These are phyloP conservation scores for Trametes punicea DNA, from an alignment of 768 basidiomycete species.

Conservation along the genomic window DNA sequence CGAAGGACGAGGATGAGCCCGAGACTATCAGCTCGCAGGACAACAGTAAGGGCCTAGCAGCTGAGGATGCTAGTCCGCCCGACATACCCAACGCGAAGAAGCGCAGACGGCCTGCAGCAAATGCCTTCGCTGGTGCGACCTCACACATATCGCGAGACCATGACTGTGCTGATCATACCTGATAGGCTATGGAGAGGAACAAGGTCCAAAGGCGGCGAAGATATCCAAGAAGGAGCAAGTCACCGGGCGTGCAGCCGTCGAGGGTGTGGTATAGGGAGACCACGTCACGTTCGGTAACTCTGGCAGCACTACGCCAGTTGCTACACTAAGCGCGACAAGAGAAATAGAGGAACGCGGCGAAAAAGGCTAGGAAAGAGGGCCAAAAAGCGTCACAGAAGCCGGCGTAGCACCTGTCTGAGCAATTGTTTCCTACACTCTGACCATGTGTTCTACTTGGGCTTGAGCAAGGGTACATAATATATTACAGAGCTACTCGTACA, in stretches of 20 bases:
- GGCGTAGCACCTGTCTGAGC: background rate
- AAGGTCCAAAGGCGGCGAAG: conserved; percentile 2
- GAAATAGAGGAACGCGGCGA: conserved; percentile 29
- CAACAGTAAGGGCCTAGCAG: conserved; percentile 26
- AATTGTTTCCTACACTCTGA: background rate
- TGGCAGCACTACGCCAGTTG: conserved; percentile 24
- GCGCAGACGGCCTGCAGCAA: conserved; percentile 51
- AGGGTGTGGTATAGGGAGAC: conserved; percentile 13
- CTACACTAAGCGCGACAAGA: conserved; percentile 26
- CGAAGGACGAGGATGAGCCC: conserved; percentile 31
- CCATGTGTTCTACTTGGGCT: background rate
- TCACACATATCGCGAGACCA: conserved; percentile 6
- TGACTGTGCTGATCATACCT: conserved; percentile 13
- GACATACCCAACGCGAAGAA: conserved; percentile 28
- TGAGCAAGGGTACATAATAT: background rate
- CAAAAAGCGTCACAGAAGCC: conserved; percentile 20
- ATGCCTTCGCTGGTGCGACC: conserved; percentile 63
- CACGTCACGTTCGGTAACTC: conserved; percentile 15
- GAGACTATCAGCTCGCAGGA: conserved; percentile 7
- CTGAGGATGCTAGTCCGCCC: background rate
- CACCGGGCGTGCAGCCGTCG: conserved; percentile 5
- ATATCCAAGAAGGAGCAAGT: conserved; percentile 14
- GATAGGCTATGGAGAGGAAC: conserved; percentile 34
- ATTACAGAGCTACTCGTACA: conserved; percentile 14
- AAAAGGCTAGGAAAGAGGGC: conserved; percentile 36